Conservation (phyloP, 2,329 filamentous ascomycete genomes). For the Raffaelea arxii region DNA sequence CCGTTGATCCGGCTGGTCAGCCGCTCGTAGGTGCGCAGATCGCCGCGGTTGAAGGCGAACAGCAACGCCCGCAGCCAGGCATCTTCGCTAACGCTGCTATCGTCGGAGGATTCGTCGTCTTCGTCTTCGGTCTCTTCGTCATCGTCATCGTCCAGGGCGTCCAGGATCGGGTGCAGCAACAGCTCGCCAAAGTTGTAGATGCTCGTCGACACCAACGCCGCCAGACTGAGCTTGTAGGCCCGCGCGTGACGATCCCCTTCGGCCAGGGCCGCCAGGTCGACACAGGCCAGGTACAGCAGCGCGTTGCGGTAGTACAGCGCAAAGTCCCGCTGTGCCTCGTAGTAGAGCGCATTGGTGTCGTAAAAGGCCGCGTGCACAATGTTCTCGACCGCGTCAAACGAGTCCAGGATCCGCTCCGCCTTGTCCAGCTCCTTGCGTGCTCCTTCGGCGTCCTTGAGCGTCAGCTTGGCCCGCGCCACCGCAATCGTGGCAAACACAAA, state of each 20-base stretch:
- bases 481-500: conserved; percentile 90
- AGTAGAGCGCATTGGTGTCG: conserved; percentile 88
- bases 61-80: conserved; percentile 91
- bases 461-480: conserved; percentile 78
- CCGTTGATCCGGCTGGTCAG: conserved; percentile 72
- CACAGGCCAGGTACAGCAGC: conserved; percentile 93
- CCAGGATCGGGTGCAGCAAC: conserved; percentile 91
- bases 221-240: conserved; percentile 87
- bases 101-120: conserved; percentile 38
- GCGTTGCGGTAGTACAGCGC: conserved; percentile 96
- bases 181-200: conserved; percentile 99
- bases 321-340: conserved; percentile 87
- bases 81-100: conserved; percentile 43
- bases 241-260: conserved; percentile 67
- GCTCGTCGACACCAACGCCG: conserved; percentile 82
- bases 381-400: conserved; percentile 90
- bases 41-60: conserved; percentile 94
- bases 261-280: conserved; percentile 69
- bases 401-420: conserved; percentile 79
- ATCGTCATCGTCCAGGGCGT: conserved; percentile 47
- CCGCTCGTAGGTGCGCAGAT: conserved; percentile 77
- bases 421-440: conserved; percentile 79
- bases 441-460: conserved; percentile 68
- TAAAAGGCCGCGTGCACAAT: conserved; percentile 96
- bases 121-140: conserved; percentile 30